Evolutionary conservation across 805 yeast genomes (phyloP), one percentile per base, ranked within the genome.

Genomic region (Pichia sporocuriosa): DNA sequence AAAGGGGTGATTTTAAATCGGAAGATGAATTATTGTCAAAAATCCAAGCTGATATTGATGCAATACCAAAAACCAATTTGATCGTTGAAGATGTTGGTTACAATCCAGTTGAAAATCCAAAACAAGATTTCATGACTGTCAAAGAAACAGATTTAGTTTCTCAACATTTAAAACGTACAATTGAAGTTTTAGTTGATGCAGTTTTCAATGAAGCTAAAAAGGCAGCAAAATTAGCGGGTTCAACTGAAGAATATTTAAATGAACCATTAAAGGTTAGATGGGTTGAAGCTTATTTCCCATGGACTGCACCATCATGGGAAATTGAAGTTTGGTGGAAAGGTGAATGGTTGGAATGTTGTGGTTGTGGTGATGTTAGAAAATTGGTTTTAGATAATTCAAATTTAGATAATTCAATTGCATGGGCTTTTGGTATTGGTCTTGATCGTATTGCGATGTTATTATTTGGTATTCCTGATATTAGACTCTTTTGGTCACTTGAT

Each of bases 311-410:
- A 4, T 84, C 95, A 32, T 93, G 95, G 94, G 97, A 93, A 57
- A 87, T 94, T 51, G 98, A 93, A 63, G 96, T 93, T 4, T 88
- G 94, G 89, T 93, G 97, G 97, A 85, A 88, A 58, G 95, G 93
- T 39, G 95, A 89, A 52, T 93, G 98, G 98, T 70, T 93, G 27
- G 98, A 93, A 65, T 80, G 95, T 59, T 86, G 96, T 56, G 98
- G 98, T 0, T 86, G 95, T 64, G 98, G 98, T 21, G 72, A 90
- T 28, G 95, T 88, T 7, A 79, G 78, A 50, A 82, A 86, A 51
- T 78, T 77, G 37, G 95, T 90, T 0, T 68, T 87, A 29, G 66
- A 75, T 19, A 83, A 81, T 50, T 75, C 96, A 1, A 94, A 86
- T 0, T 68, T 81, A 39, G 64, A 72, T 20, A 72, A 77, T 45